Evolutionary conservation across 2,329 filamentous ascomycete species (phyloP).

Genomic region (Nothophaeocryptopus gaeumannii): DNA sequence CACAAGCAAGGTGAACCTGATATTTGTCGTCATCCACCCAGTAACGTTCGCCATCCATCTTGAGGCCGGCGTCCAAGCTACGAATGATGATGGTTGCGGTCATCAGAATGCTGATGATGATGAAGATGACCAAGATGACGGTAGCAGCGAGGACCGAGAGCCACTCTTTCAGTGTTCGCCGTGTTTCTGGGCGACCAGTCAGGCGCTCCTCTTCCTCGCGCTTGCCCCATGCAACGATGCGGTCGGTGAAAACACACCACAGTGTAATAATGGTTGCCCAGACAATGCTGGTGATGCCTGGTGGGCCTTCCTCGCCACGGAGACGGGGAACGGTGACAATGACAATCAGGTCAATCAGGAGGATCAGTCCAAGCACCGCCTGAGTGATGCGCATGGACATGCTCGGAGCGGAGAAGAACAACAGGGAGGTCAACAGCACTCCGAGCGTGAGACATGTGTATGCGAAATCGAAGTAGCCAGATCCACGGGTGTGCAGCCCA

Average conservation of each 20-base stretch:
- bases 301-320: constrained; percentile 82
- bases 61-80: constrained; percentile 71
- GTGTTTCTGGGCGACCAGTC: constrained; percentile 82
- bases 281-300: constrained; percentile 79
- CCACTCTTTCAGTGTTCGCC: constrained; percentile 82
- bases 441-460: constrained; percentile 76
- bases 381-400: constrained; percentile 73
- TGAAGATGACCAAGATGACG: constrained; percentile 66
- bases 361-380: constrained; percentile 62
- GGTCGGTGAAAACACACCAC: constrained; percentile 76
- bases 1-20: constrained; percentile 78
- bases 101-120: constrained; percentile 67
- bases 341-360: constrained; percentile 74
- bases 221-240: constrained; percentile 87
- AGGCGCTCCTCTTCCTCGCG: constrained; percentile 86
- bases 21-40: constrained; percentile 83
- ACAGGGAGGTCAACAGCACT: constrained; percentile 70
- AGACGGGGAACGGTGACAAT: constrained; percentile 72
- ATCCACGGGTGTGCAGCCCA: constrained; percentile 78
- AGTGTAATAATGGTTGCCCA: constrained; percentile 78
- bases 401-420: constrained; percentile 87
- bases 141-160: constrained; percentile 72
- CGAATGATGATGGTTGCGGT: constrained; percentile 78
- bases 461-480: constrained; percentile 86
- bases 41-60: constrained; percentile 70